Conservation (phyloP, 1,284 basidiomycete species). For the Melampsora americana region DNA sequence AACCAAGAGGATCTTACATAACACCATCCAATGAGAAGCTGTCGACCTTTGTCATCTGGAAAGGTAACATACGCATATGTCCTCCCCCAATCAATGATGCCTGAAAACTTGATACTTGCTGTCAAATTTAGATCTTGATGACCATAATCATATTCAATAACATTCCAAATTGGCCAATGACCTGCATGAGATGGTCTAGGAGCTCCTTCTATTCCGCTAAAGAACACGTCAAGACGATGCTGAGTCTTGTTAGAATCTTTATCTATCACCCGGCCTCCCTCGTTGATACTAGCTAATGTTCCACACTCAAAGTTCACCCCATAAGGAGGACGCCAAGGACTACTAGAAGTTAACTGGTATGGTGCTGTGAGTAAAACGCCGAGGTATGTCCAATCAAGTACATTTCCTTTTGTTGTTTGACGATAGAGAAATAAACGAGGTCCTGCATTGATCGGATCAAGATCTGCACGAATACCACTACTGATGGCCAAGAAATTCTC, state of each 20-base stretch:
- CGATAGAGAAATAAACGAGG: slow-evolving; percentile 48
- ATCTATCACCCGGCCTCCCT: slow-evolving; percentile 34
- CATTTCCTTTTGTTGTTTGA: slow-evolving; percentile 45
- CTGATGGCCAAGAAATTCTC: slow-evolving; percentile 46
- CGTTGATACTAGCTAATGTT: slow-evolving; percentile 46
- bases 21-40: slow-evolving; percentile 47
- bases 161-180: slow-evolving; percentile 47
- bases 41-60: slow-evolving; percentile 43
- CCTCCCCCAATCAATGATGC: slow-evolving; percentile 49
- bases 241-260: slow-evolving; percentile 24
- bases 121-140: slow-evolving; percentile 18
- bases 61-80: slow-evolving; percentile 48
- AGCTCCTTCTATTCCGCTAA: slow-evolving; percentile 47
- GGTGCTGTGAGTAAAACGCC: slow-evolving; percentile 44
- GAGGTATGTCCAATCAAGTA: slow-evolving; percentile 47
- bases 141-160: slow-evolving; percentile 40
- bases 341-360: slow-evolving; percentile 34
- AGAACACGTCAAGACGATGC: slow-evolving; percentile 46
- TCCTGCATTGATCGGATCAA: slow-evolving; percentile 36
- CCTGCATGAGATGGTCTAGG: slow-evolving; percentile 17
- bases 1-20: slow-evolving; percentile 40
- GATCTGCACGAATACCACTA: slow-evolving; percentile 46
- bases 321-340: slow-evolving; percentile 47
- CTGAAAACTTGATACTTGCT: slow-evolving; percentile 33
- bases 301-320: slow-evolving; percentile 48